Percentiles rank a stretch among this genome's conserved stretches.
Conservation (phyloP, 495 filamentous ascomycete species). For the Aspergillus ellipticus region DNA sequence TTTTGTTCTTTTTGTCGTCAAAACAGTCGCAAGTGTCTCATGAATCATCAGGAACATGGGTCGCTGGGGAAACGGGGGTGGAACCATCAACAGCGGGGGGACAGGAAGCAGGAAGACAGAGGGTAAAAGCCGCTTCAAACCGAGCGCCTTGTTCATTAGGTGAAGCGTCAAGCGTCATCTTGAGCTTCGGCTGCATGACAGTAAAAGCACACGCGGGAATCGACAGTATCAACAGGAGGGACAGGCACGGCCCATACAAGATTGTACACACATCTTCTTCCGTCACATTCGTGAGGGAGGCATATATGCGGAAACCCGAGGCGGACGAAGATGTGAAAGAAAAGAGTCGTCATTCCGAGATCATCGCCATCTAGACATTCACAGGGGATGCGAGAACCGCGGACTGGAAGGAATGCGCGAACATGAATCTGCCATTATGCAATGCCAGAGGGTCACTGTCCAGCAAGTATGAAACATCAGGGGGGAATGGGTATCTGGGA, state of each 20-base stretch:
- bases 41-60: constrained; percentile 10
- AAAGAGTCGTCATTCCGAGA: constrained; percentile 17
- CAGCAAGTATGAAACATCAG: constrained; percentile 32
- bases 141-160: not conserved
- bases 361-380: constrained; percentile 25
- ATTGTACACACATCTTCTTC: constrained; percentile 8
- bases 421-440: constrained; percentile 17
- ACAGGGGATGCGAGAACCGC: constrained; percentile 14
- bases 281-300: constrained; percentile 8
- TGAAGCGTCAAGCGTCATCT: not conserved
- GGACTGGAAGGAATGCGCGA: constrained; percentile 7
- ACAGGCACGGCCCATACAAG: not conserved
- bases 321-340: constrained; percentile 4
- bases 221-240: not conserved
- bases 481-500: constrained; percentile 42
- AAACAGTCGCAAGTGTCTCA: constrained; percentile 3
- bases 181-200: constrained; percentile 2
- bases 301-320: constrained; percentile 10
- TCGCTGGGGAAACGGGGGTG: not conserved
- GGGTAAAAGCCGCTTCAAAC: not conserved
- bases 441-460: constrained; percentile 28
- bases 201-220: constrained; percentile 1
- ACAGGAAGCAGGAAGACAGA: not conserved
- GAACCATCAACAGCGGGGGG: not conserved
- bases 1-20: constrained; percentile 13